Evolutionary conservation across 2,329 filamentous ascomycete genomes (phyloP).

Genomic region (Colletotrichum sansevieriae): DNA sequence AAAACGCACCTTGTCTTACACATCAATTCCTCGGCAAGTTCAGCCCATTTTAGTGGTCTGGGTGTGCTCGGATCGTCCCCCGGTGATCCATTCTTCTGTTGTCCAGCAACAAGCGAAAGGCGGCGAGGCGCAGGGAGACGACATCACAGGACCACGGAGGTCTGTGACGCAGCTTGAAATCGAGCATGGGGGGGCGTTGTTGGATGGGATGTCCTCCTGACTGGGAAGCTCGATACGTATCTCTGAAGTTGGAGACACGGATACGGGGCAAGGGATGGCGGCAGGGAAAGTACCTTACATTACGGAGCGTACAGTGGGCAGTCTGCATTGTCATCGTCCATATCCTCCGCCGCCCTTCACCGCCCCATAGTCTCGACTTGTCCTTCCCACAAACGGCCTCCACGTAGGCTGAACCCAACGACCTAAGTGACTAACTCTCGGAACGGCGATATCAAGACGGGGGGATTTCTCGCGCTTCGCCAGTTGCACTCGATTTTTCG

Average conservation of each 20-base stretch:
- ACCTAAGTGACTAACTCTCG: too few relatives aligned
- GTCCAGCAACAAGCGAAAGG: slow-evolving; percentile 22
- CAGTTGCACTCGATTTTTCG: too few relatives aligned
- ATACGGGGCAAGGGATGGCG: background rate
- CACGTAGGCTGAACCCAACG: too few relatives aligned
- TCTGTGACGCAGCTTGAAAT: slow-evolving; percentile 33
- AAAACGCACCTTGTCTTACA: slow-evolving; percentile 26
- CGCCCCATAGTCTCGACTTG: too few relatives aligned
- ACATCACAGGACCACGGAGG: slow-evolving; percentile 40
- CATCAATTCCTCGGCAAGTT: slow-evolving; percentile 35
- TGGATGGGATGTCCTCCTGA: slow-evolving; percentile 7
- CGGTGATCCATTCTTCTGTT: slow-evolving; percentile 32
- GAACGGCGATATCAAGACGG: too few relatives aligned
- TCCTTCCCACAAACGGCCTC: too few relatives aligned
- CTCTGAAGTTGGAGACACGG: background rate
- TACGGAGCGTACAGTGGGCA: too few relatives aligned
- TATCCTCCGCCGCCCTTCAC: too few relatives aligned
- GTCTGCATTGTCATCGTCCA: too few relatives aligned
- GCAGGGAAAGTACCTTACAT: too few relatives aligned
- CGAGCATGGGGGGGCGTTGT: slow-evolving; percentile 22
- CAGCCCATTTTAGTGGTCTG: slow-evolving; percentile 24
- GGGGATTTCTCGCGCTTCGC: too few relatives aligned
- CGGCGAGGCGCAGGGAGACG: slow-evolving; percentile 38
- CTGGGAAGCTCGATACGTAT: slow-evolving; percentile 18
- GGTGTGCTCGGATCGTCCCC: slow-evolving; percentile 25